These are phyloP conservation scores for Raffaelea ambrosiae DNA, from an alignment of 2,329 filamentous ascomycete genomes.

Conservation along the genomic window DNA sequence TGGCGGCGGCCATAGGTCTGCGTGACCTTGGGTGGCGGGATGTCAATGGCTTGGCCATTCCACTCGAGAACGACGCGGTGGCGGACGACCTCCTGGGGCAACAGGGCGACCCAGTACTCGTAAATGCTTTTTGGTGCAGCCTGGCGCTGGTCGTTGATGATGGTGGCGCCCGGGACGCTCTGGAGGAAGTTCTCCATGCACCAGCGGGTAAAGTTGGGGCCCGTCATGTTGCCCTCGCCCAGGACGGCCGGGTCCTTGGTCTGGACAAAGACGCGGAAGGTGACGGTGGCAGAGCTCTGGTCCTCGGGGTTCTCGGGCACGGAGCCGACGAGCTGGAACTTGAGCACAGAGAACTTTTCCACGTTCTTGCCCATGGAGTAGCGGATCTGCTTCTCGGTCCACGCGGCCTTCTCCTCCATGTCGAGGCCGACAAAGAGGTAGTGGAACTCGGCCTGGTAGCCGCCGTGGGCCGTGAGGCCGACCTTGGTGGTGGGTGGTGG, in stretches of 20 bases:
- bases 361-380: conserved; percentile 8
- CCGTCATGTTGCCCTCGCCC: conserved; percentile 7
- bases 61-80: conserved; percentile 10
- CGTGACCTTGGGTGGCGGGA: not conserved
- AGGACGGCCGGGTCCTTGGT: conserved; percentile 18
- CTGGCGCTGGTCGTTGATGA: conserved; percentile 26
- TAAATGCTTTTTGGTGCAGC: conserved; percentile 26
- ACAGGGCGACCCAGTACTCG: conserved; percentile 20
- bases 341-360: conserved; percentile 20
- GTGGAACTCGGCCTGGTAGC: conserved; percentile 17
- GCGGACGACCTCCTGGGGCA: conserved; percentile 15
- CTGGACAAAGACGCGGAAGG: conserved; percentile 28
- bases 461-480: conserved; percentile 13
- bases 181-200: conserved; percentile 30
- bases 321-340: conserved; percentile 17
- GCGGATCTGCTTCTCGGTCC: conserved; percentile 14
- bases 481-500: conserved; percentile 41
- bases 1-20: not conserved
- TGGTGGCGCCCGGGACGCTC: conserved; percentile 27
- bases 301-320: conserved; percentile 17
- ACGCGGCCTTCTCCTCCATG: conserved; percentile 13
- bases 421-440: conserved; percentile 15
- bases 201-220: conserved; percentile 23
- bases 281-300: conserved; percentile 24
- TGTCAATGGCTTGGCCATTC: conserved; percentile 4